Evolutionary conservation across 78 protist genomes (phyloP).

Genomic region (Dictyostelium intermedium): DNA sequence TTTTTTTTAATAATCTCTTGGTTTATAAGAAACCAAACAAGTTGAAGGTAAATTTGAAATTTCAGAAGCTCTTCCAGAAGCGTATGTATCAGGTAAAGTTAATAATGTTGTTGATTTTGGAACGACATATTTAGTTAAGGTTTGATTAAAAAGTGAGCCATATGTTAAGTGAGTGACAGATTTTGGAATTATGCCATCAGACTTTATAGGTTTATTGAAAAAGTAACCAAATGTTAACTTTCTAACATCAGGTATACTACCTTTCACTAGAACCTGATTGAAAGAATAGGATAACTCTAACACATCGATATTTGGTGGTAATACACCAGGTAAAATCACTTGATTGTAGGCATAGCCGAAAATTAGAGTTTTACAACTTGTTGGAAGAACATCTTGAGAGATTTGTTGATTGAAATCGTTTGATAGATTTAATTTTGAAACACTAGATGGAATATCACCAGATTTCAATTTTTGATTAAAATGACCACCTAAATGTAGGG

Average conservation of each 20-base stretch:
- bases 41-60: not conserved
- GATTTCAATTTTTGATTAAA: not conserved
- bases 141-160: not conserved
- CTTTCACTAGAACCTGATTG: not conserved
- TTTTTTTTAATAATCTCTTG: not conserved
- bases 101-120: not conserved
- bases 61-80: not conserved
- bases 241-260: not conserved
- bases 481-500: not conserved
- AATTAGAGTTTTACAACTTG: not conserved
- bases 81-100: not conserved
- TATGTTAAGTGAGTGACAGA: not conserved
- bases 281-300: not conserved
- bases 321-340: not conserved
- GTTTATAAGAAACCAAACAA: not conserved
- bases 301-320: not conserved
- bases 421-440: not conserved
- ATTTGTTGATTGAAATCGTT: not conserved
- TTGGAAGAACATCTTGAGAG: not conserved
- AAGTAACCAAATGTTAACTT: conserved; percentile 1
- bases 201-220: not conserved
- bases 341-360: conserved; percentile 5
- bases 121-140: not conserved
- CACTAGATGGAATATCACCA: not conserved
- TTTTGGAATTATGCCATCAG: not conserved